Percentiles rank a stretch among this genome's conserved stretches.
Conservation (phyloP, 805 yeast genomes). For the Metschnikowia aberdeeniae region DNA sequence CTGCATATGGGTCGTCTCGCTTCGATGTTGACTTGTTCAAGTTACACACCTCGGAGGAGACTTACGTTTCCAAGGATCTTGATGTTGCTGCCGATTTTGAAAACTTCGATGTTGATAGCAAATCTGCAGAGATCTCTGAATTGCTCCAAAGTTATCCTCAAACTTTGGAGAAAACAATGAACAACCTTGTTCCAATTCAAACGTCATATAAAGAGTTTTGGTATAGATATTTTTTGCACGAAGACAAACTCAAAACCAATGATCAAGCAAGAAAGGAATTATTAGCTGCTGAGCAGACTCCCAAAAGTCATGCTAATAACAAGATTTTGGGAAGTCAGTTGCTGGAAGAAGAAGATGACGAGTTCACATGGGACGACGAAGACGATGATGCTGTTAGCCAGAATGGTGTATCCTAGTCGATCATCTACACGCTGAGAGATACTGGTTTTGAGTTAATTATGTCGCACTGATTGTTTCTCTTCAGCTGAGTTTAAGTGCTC, state of each 20-base stretch:
- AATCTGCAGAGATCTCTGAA: constrained; percentile 48
- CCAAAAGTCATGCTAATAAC: constrained; percentile 9
- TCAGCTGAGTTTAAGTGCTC: too few relatives aligned
- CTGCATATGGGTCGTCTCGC: constrained; percentile 35
- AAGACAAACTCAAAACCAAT: constrained; percentile 49
- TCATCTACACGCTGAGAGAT: neutral
- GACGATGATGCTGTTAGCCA: constrained; percentile 39
- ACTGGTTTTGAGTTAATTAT: too few relatives aligned
- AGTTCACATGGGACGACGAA: constrained; percentile 49
- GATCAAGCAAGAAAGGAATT: constrained; percentile 66
- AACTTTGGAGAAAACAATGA: constrained; percentile 52
- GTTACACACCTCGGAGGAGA: constrained; percentile 31
- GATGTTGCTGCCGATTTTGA: constrained; percentile 14
- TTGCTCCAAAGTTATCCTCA: constrained; percentile 45
- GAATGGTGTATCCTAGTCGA: neutral
- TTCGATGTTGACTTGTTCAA: constrained; percentile 38
- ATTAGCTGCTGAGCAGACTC: constrained; percentile 31
- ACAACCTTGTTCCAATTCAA: constrained; percentile 61
- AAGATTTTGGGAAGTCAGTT: constrained; percentile 25
- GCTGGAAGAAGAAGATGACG: constrained; percentile 42
- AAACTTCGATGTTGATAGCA: constrained; percentile 40
- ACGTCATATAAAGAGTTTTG: constrained; percentile 64
- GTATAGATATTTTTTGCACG: constrained; percentile 62
- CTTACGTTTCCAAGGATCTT: constrained; percentile 15
- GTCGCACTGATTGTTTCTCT: too few relatives aligned